These are phyloP conservation scores for Backusella sp. DNA, from an alignment of 192 early-diverging fungal species.

Conservation along the genomic window DNA sequence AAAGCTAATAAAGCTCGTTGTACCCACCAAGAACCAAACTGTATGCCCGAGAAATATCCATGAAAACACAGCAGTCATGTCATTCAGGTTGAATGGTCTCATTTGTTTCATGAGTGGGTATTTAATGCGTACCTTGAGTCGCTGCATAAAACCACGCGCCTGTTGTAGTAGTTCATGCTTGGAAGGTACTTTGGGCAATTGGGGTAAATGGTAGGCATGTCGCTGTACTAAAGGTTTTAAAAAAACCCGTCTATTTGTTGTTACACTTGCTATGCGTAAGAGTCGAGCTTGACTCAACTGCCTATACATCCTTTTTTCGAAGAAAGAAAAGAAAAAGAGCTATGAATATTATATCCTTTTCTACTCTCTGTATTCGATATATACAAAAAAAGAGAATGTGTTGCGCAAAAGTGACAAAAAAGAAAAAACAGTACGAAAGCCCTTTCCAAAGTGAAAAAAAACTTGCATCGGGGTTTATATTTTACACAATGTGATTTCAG, in stretches of 20 bases:
- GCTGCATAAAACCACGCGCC: constrained; percentile 55
- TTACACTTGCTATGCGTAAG: too few species aligned
- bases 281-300: too few species aligned
- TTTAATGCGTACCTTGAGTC: constrained; percentile 58
- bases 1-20: constrained; percentile 86
- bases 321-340: too few species aligned
- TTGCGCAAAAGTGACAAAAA: background rate
- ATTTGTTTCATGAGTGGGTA: constrained; percentile 62
- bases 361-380: too few species aligned
- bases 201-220: constrained; percentile 11
- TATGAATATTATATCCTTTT: too few species aligned
- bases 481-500: background rate
- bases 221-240: background rate
- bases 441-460: too few species aligned
- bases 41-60: constrained; percentile 89
- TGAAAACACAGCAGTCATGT: constrained; percentile 83
- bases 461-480: background rate
- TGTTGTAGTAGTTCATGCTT: constrained; percentile 58
- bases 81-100: constrained; percentile 79
- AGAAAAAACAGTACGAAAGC: background rate
- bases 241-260: too few species aligned
- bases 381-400: background rate
- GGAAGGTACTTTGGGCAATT: constrained; percentile 9
- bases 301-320: too few species aligned
- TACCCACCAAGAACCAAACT: constrained; percentile 80